Percentiles rank a stretch among this genome's conserved stretches.
Conservation (phyloP, 441 rosid species). For the Lepidium campestre region DNA sequence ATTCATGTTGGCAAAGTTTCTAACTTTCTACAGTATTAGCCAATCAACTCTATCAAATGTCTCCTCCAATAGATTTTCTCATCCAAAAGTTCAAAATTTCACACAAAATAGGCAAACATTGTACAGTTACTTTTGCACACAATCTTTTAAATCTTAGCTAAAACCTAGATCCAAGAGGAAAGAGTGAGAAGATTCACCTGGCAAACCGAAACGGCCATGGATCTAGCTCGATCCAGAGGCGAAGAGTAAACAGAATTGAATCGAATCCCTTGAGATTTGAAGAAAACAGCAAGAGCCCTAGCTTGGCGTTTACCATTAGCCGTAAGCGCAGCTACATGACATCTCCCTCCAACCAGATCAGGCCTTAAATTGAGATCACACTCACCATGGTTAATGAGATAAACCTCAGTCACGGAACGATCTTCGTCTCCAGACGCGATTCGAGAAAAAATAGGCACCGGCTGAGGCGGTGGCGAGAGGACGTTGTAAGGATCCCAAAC, state of each 20-base stretch:
- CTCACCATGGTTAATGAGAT: slow-evolving; percentile 73
- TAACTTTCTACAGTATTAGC: neutral
- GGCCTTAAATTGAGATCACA: slow-evolving; percentile 64
- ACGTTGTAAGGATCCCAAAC: slow-evolving; percentile 98
- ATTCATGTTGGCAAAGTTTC: neutral
- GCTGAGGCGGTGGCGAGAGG: slow-evolving; percentile 61
- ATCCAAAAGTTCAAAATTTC: neutral
- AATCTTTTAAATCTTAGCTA: neutral
- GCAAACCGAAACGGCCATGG: slow-evolving; percentile 74
- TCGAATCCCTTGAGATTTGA: slow-evolving; percentile 69
- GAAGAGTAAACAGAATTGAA: slow-evolving; percentile 67
- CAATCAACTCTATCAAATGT: neutral
- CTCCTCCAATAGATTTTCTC: neutral
- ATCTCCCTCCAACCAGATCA: slow-evolving; percentile 78
- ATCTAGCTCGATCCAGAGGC: slow-evolving; percentile 82
- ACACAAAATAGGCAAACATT: neutral
- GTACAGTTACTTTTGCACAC: neutral
- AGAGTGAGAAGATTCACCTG: slow-evolving; percentile 40
- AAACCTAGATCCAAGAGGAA: neutral
- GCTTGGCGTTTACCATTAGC: slow-evolving; percentile 83
- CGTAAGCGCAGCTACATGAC: slow-evolving; percentile 64
- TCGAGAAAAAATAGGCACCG: slow-evolving; percentile 36
- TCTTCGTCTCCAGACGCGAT: slow-evolving; percentile 33
- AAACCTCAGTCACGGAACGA: slow-evolving; percentile 51
- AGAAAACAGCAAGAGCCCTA: slow-evolving; percentile 82